Conservation (phyloP, 2,329 filamentous ascomycete species). For the Arachnopeziza araneosa region DNA sequence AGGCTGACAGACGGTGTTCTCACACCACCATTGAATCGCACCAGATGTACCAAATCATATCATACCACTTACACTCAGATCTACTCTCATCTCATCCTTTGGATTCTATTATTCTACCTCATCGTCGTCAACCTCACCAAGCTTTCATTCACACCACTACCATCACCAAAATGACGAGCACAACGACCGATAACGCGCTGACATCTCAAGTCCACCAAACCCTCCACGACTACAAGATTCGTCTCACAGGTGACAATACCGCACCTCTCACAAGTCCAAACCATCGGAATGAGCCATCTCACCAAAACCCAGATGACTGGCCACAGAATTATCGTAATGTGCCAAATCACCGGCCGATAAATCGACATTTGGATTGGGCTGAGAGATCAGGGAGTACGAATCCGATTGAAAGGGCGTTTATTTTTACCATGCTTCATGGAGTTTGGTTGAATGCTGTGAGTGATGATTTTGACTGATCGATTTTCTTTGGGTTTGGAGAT, state of each 20-base stretch:
- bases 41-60: too few relatives aligned
- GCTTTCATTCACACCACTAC: too few relatives aligned
- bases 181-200: slow-evolving; percentile 6
- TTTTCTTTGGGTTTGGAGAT: too few relatives aligned
- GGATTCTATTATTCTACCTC: too few relatives aligned
- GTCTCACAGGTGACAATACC: slow-evolving; percentile 32
- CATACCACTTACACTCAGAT: too few relatives aligned
- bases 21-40: too few relatives aligned
- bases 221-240: slow-evolving; percentile 42
- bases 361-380: slow-evolving; percentile 36
- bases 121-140: too few relatives aligned
- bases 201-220: slow-evolving; percentile 32
- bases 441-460: slow-evolving; percentile 39
- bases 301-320: slow-evolving; percentile 37
- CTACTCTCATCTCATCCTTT: too few relatives aligned
- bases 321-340: slow-evolving; percentile 42
- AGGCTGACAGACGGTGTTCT: too few relatives aligned
- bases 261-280: slow-evolving; percentile 4
- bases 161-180: slow-evolving; percentile 2
- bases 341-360: slow-evolving; percentile 41
- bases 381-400: slow-evolving; percentile 41
- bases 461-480: slow-evolving; percentile 8
- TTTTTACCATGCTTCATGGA: slow-evolving; percentile 45
- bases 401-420: slow-evolving; percentile 40
- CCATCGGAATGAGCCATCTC: background rate